Conservation (phyloP, 768 basidiomycete genomes). For the Kwoniella bestiolae region DNA sequence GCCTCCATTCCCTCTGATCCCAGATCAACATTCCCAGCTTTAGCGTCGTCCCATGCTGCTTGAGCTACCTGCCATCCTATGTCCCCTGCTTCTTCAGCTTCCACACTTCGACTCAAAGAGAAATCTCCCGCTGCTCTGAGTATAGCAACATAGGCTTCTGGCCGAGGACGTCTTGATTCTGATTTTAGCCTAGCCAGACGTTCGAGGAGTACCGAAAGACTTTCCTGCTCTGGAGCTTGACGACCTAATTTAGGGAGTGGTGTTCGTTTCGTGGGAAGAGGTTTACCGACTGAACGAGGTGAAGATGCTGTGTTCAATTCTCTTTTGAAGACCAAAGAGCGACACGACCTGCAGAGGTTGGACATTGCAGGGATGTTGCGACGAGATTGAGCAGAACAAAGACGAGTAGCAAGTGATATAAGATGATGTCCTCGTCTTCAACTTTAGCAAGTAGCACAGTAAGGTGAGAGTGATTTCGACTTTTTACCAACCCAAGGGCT, state of each 20-base stretch:
- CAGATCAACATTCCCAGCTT: conserved; percentile 35
- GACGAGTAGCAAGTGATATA: too few relatives aligned
- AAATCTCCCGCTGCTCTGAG: conserved; percentile 40
- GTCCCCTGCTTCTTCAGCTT: conserved; percentile 13
- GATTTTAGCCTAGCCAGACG: conserved; percentile 20
- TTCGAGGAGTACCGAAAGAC: conserved; percentile 24
- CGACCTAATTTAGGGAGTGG: conserved; percentile 20
- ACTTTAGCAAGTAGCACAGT: too few relatives aligned
- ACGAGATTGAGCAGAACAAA: neutral
- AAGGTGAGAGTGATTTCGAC: too few relatives aligned
- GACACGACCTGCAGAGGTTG: conserved; percentile 10
- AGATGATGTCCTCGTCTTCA: neutral
- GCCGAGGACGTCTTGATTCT: conserved; percentile 23
- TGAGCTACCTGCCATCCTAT: conserved; percentile 33
- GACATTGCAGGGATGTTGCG: conserved; percentile 1
- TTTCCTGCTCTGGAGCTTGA: conserved; percentile 7
- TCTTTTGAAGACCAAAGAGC: neutral
- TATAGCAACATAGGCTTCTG: conserved; percentile 34
- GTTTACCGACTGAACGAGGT: neutral
- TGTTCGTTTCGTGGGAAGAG: conserved; percentile 3
- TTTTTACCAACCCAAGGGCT: too few relatives aligned
- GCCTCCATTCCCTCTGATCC: conserved; percentile 63
- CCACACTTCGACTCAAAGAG: conserved; percentile 6
- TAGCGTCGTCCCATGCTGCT: conserved; percentile 41
- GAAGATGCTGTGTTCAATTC: neutral